A percentile compares a stretch with the other conserved stretches of the same genome.
Conservation (phyloP, 2,329 filamentous ascomycete genomes). For the Pseudogymnoascus sp. region DNA sequence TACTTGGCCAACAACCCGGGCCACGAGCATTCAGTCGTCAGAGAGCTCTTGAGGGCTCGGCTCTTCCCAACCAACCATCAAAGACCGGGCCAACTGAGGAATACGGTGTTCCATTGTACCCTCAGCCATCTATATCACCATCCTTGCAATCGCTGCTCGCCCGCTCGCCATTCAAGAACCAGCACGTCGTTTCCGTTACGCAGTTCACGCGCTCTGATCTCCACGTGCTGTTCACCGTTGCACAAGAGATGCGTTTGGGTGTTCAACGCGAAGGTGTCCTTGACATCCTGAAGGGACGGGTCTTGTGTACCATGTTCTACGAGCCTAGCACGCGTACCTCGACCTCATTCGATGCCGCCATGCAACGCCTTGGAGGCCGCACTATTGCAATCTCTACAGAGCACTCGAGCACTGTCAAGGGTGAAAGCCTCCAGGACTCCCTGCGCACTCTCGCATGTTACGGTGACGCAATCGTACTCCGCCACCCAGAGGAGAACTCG, state of each 20-base stretch:
- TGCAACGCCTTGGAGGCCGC: conserved; percentile 92
- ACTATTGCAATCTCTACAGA: conserved; percentile 75
- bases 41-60: conserved; percentile 30
- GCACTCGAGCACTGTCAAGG: conserved; percentile 86
- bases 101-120: conserved; percentile 39
- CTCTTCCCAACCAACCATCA: conserved; percentile 28
- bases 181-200: conserved; percentile 85
- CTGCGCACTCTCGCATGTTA: conserved; percentile 92
- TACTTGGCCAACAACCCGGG: conserved; percentile 24
- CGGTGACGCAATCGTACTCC: conserved; percentile 88
- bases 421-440: conserved; percentile 87
- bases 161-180: conserved; percentile 78
- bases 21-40: conserved; percentile 31
- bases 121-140: conserved; percentile 47
- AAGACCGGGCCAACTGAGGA: conserved; percentile 34
- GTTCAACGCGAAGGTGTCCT: conserved; percentile 89
- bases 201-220: conserved; percentile 83
- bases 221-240: conserved; percentile 90
- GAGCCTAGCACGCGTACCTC: conserved; percentile 96
- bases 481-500: conserved; percentile 77
- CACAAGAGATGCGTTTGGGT: conserved; percentile 93
- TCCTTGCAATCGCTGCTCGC: conserved; percentile 66
- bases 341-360: conserved; percentile 91
- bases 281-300: conserved; percentile 74
- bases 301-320: conserved; percentile 92